Conservation (phyloP, 148 eudicot genomes). For the Camellia sinensis region DNA sequence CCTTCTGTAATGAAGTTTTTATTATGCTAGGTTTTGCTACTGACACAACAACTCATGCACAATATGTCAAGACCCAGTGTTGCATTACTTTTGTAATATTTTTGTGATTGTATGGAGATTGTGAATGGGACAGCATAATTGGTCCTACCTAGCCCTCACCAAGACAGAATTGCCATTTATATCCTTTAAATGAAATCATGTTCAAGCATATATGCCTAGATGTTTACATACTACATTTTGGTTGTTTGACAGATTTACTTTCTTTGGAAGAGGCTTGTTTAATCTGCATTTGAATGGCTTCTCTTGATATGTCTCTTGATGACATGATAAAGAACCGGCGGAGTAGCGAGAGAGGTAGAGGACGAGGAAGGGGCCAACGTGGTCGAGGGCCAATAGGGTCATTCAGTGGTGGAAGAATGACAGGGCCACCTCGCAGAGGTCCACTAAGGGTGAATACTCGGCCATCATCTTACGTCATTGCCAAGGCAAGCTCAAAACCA, state of each 20-base stretch:
- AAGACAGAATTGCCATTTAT: not conserved
- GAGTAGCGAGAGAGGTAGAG: conserved; percentile 46
- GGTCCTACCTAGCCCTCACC: not conserved
- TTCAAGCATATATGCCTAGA: not conserved
- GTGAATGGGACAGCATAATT: not conserved
- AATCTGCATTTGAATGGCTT: conserved; percentile 37
- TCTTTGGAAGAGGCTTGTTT: conserved; percentile 27
- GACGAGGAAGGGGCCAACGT: conserved; percentile 51
- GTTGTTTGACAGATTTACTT: conserved; percentile 18
- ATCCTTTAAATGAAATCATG: not conserved
- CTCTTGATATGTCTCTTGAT: conserved; percentile 76
- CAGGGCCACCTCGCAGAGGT: conserved; percentile 54
- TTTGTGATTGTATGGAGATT: not conserved
- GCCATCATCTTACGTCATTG: conserved; percentile 60
- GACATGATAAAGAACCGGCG: conserved; percentile 78
- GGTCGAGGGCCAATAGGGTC: conserved; percentile 65
- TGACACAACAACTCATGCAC: not conserved
- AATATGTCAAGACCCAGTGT: not conserved
- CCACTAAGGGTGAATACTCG: conserved; percentile 69
- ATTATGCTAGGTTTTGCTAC: not conserved
- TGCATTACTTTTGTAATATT: not conserved
- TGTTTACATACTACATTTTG: not conserved
- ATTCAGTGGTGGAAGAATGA: conserved; percentile 56
- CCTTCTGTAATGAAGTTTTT: not conserved
- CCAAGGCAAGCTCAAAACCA: conserved; percentile 93